phyloP scores from a whole-genome alignment of 176 grass and related monocot species.

The Oryza punctata region DNA sequence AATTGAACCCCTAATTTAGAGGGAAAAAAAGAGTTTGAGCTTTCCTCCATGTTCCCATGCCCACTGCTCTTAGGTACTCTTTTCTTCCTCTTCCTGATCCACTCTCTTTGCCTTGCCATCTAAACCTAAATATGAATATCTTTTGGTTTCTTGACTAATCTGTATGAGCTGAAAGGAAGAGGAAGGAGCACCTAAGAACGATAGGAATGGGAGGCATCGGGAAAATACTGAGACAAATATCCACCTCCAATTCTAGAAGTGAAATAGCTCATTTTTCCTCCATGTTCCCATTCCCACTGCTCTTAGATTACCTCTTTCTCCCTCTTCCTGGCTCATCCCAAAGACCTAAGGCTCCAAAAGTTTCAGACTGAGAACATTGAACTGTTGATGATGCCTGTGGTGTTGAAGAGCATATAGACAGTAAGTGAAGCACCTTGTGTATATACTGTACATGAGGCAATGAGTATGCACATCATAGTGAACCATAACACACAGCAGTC shows the following conservation, averaged over 20 bases:
- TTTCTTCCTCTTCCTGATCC: slow-evolving; percentile 21
- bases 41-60: not conserved
- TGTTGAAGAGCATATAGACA: slow-evolving; percentile 23
- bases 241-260: slow-evolving; percentile 7
- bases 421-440: not conserved
- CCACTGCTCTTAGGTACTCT: not conserved
- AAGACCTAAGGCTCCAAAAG: not conserved
- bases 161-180: not conserved
- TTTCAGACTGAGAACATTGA: not conserved
- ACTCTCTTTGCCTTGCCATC: not conserved
- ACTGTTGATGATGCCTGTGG: not conserved
- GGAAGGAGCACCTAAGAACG: slow-evolving; percentile 15
- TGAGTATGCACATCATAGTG: not conserved
- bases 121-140: not conserved
- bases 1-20: not conserved
- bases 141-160: not conserved
- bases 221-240: slow-evolving; percentile 10
- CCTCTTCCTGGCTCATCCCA: slow-evolving; percentile 34
- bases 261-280: slow-evolving; percentile 27
- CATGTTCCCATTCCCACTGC: slow-evolving; percentile 54
- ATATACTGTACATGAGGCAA: not conserved
- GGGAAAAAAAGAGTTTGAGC: not conserved
- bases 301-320: slow-evolving; percentile 41
- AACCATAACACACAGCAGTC: not conserved
- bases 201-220: slow-evolving; percentile 28